phyloP scores from a whole-genome alignment of 106 monocot genomes.

The Triglochin maritima region DNA sequence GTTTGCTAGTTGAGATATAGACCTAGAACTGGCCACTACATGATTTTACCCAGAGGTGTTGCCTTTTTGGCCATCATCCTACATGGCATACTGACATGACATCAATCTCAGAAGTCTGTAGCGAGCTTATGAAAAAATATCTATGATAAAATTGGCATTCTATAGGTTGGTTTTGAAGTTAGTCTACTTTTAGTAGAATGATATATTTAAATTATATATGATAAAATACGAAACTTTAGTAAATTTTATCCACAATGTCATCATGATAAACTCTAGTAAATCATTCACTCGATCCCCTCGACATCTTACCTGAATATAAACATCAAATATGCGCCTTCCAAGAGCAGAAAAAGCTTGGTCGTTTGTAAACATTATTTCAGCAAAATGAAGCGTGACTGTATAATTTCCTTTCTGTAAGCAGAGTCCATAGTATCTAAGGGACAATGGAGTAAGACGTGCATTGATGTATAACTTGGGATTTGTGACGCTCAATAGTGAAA shows the following conservation, averaged over 20 bases:
- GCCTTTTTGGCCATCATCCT: no score
- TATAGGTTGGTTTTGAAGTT: no score
- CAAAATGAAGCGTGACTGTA: slow-evolving; percentile 15
- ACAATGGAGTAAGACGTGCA: slow-evolving; percentile 10
- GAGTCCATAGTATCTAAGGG: slow-evolving; percentile 22
- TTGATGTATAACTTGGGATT: slow-evolving; percentile 9
- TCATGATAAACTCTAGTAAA: not conserved
- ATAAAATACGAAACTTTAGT: no score
- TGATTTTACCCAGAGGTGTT: no score
- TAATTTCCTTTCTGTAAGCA: slow-evolving; percentile 23
- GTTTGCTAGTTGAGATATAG: no score
- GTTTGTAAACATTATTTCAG: slow-evolving; percentile 21
- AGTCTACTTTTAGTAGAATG: no score
- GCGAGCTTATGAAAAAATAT: not conserved
- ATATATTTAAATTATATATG: no score
- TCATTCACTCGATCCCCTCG: not conserved
- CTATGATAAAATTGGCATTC: not conserved
- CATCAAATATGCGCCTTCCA: slow-evolving; percentile 20
- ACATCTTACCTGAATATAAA: slow-evolving; percentile 13
- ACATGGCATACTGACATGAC: no score
- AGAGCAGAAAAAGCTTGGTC: slow-evolving; percentile 8
- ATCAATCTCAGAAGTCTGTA: no score
- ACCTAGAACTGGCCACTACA: no score
- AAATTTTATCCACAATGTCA: no score
- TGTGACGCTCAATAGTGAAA: not conserved